phyloP scores from a whole-genome alignment of 805 yeast genomes.

The Yarrowia keelungensis region DNA sequence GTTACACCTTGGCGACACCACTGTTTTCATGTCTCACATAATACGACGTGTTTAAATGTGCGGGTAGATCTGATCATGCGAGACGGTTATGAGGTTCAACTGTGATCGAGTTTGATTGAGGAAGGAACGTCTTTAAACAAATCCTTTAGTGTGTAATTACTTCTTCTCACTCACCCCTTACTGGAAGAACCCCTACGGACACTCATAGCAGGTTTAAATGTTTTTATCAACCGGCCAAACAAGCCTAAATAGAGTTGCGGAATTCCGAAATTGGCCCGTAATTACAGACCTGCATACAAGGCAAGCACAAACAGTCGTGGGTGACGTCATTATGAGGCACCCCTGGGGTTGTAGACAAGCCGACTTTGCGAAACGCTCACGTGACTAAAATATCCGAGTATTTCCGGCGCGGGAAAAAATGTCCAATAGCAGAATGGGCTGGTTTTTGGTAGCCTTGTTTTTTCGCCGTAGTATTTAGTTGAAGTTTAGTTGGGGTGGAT shows the following conservation, averaged over 20 bases:
- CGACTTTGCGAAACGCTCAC: neutral
- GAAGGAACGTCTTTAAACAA: too few relatives aligned
- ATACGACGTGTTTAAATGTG: slow-evolving; percentile 2
- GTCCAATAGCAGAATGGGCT: too few relatives aligned
- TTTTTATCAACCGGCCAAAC: neutral
- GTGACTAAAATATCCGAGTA: neutral
- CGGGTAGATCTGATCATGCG: neutral
- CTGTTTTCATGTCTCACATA: neutral
- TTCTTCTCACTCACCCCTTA: too few relatives aligned
- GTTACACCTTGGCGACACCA: neutral
- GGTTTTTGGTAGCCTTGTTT: too few relatives aligned
- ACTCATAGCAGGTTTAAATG: neutral
- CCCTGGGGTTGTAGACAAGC: neutral
- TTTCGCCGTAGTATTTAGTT: too few relatives aligned
- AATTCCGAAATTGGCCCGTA: slow-evolving; percentile 1
- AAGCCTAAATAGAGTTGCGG: slow-evolving; percentile 3
- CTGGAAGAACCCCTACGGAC: too few relatives aligned
- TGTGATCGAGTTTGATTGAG: too few relatives aligned
- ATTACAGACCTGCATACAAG: neutral
- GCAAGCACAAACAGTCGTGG: too few relatives aligned
- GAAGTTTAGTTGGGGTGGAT: too few relatives aligned
- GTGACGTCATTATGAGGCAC: slow-evolving; percentile 3
- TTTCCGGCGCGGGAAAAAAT: neutral
- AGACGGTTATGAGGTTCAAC: neutral
- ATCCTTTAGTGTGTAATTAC: too few relatives aligned